phyloP scores from a whole-genome alignment of 352 stramenopile species.

The Pythium plurisporium region DNA sequence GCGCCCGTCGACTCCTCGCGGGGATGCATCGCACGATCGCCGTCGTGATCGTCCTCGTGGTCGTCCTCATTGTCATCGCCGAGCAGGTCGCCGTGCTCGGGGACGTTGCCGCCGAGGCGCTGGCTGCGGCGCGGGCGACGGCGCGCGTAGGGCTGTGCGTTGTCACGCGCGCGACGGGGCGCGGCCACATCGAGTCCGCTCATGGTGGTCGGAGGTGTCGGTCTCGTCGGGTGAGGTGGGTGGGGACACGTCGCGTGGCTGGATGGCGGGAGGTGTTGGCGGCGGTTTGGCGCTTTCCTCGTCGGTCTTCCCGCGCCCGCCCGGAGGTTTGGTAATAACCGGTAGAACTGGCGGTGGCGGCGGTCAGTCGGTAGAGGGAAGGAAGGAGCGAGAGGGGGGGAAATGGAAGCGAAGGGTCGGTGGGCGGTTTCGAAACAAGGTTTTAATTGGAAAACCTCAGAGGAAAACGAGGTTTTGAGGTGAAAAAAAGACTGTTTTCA shows the following conservation, averaged over 20 bases:
- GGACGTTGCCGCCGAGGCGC: slow-evolving; percentile 30
- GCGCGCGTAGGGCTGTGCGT: slow-evolving; percentile 21
- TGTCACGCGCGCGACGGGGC: slow-evolving; percentile 3
- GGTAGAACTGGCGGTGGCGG: slow-evolving; percentile 19
- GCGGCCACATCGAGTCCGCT: slow-evolving; percentile 16
- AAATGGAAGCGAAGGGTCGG: slow-evolving; percentile 10
- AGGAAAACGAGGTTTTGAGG: neutral
- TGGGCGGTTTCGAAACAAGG: slow-evolving; percentile 8
- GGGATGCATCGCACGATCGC: neutral
- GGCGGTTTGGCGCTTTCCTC: neutral
- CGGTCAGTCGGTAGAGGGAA: slow-evolving; percentile 16
- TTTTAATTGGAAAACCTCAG: slow-evolving; percentile 11
- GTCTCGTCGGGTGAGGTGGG: neutral
- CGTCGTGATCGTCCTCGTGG: slow-evolving; percentile 4
- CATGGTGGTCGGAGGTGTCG: slow-evolving; percentile 4
- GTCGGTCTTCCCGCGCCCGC: slow-evolving; percentile 15
- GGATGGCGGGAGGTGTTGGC: slow-evolving; percentile 5
- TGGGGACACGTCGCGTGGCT: neutral
- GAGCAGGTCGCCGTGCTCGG: neutral
- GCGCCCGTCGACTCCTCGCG: neutral
- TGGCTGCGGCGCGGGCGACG: slow-evolving; percentile 28
- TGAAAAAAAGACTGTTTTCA: slow-evolving; percentile 1
- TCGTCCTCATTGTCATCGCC: slow-evolving; percentile 19
- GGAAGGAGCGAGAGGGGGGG: slow-evolving; percentile 13
- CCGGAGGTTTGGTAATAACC: slow-evolving; percentile 21